A percentile compares a stretch with the other conserved stretches of the same genome.
phyloP scores from a whole-genome alignment of 1,284 basidiomycete genomes.

The Porodaedalea pini region DNA sequence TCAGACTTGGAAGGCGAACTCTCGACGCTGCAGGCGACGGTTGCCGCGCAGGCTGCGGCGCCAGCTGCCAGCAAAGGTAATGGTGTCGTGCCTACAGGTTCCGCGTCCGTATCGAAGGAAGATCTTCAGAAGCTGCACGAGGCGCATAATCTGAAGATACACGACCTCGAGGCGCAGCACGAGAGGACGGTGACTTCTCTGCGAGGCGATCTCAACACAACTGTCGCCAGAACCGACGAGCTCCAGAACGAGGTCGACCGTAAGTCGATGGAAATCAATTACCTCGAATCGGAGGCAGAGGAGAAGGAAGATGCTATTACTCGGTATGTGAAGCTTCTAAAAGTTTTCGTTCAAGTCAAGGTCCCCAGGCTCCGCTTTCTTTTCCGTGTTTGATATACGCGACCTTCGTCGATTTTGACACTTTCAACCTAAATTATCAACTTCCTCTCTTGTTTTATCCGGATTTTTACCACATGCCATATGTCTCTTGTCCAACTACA shows the following conservation, averaged over 20 bases:
- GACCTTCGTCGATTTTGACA: background rate
- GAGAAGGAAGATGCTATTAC: slow-evolving; percentile 70
- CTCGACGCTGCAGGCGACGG: slow-evolving; percentile 54
- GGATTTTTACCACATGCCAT: background rate
- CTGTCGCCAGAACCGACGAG: slow-evolving; percentile 50
- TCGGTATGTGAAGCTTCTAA: slow-evolving; percentile 65
- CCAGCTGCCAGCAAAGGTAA: slow-evolving; percentile 50
- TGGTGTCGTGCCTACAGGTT: slow-evolving; percentile 42
- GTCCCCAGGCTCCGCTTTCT: slow-evolving; percentile 16
- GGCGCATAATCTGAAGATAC: slow-evolving; percentile 76
- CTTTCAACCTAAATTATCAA: slow-evolving; percentile 13
- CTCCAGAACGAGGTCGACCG: slow-evolving; percentile 58
- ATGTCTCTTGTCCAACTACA: slow-evolving; percentile 9
- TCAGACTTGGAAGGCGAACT: slow-evolving; percentile 75
- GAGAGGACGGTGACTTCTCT: slow-evolving; percentile 57
- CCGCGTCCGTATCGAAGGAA: slow-evolving; percentile 61
- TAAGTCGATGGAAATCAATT: slow-evolving; percentile 75
- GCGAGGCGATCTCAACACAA: slow-evolving; percentile 59
- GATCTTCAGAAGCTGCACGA: slow-evolving; percentile 72
- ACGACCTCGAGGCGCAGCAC: slow-evolving; percentile 72
- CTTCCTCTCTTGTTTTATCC: background rate
- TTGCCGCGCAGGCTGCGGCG: slow-evolving; percentile 43
- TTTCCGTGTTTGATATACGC: slow-evolving; percentile 10
- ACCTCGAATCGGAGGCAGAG: slow-evolving; percentile 72
- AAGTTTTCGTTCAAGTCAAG: slow-evolving; percentile 15